Evolutionary conservation across 176 grass and related monocot genomes (phyloP).

Genomic region (Zizania latifolia): DNA sequence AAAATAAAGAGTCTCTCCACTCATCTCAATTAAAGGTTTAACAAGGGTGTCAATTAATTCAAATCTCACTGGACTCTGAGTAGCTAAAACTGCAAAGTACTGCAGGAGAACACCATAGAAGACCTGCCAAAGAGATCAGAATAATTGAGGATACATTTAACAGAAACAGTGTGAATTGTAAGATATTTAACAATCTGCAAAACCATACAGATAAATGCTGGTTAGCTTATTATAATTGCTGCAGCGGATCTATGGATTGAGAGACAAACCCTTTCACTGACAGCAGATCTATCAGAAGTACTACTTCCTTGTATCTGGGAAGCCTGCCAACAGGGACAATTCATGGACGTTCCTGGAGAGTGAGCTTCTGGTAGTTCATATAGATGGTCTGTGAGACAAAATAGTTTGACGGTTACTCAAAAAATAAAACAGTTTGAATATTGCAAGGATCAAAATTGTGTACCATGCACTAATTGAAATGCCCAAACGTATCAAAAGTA

Average conservation of each 20-base stretch:
- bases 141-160: conserved; percentile 5
- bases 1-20: conserved; percentile 85
- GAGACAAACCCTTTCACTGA: conserved; percentile 85
- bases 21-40: conserved; percentile 90
- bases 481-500: not conserved
- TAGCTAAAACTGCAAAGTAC: conserved; percentile 79
- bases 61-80: conserved; percentile 55
- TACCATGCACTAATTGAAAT: not conserved
- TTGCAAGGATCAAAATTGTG: not conserved
- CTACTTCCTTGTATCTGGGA: conserved; percentile 99
- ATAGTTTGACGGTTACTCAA: not conserved
- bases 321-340: conserved; percentile 95
- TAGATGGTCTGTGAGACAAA: conserved; percentile 74
- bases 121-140: conserved; percentile 50
- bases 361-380: conserved; percentile 95
- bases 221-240: conserved; percentile 7
- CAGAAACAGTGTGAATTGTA: not conserved
- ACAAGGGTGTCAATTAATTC: conserved; percentile 76
- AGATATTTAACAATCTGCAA: conserved; percentile 71
- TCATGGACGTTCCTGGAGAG: conserved; percentile 93
- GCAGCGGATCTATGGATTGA: conserved; percentile 15
- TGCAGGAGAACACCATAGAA: conserved; percentile 90
- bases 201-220: not conserved
- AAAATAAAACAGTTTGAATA: not conserved
- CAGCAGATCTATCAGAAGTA: conserved; percentile 95